Base-by-base conservation (phyloP, 1,284 basidiomycete species). In the Ustilago xerochloae region DNA sequence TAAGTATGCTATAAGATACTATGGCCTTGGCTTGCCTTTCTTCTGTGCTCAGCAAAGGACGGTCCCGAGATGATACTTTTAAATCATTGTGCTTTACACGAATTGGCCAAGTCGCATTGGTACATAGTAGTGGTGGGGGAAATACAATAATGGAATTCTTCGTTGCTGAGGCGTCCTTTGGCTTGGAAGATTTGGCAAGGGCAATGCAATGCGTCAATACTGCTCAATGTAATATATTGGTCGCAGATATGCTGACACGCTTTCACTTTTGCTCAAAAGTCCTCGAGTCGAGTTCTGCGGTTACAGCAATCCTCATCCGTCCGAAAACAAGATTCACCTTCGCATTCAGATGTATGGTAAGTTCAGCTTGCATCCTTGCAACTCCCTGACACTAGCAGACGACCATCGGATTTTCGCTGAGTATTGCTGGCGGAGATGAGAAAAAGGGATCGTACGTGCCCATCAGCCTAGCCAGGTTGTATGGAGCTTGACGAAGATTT, bases 221-320 rank as follows among this genome's bases (percentile, higher is more conserved):
- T 18, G 8, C 12, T 13, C 13, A 24, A 24, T 9, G 29, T 10
- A 9, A 18, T 43, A 12, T 24, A 16, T 38, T n/a, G 16, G 12
- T 12, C 30, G 33, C 53, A 49, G 7, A 13, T 18, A 3, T 41
- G 38, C 61, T 69, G 60, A 67, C 58, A 18, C 18, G 13, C 16
- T 29, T 1, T 26, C 20, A 6, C 26, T 51, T 35, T 29, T 41
- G 47, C 24, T 30, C 32, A 29, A 29, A 18, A 98, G 96, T 84
- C 93, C 96, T n/a, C 93, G 94, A 79, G 96, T 98, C 61, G 94
- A 97, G 86, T 98, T 98, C 85, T 99, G 96, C 85, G 96, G 96
- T 30, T 99, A 99, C 77, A 94, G 93, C 80, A 92, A 90, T 35
- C 96, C 96, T 1, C 95, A 98, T 86, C 95, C 96, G 6, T 97